Evolutionary conservation across 2,329 filamentous ascomycete species (phyloP), one percentile per base, ranked within the genome.

Genomic region (Helminthosporium solani): DNA sequence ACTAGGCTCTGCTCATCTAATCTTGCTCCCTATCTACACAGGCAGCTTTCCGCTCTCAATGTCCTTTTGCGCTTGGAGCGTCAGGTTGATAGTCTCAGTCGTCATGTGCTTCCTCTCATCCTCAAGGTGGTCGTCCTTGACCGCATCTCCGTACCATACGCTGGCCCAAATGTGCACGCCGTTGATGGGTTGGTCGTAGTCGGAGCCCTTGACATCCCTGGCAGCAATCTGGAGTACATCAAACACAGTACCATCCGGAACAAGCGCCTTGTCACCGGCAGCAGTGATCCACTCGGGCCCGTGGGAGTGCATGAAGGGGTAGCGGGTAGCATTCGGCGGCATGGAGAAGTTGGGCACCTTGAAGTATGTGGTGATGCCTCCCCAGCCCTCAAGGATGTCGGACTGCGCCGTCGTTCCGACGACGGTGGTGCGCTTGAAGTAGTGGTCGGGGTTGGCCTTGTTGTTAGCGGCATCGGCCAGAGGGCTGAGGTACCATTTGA

Each of bases 371-470:
- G 45, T 48, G 14, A 43, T 25, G 28, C 45, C 45, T 16, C 40
- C 45, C 45, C 45, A 48, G 20, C 45, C 45, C 18, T 48, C 45
- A 8, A 48, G 18, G n/a, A 48, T 48, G n/a, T 48, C 40, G 6
- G 45, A 48, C 2, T 23, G 27, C 7, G 30, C 44, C 7, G 25
- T 27, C 2, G 33, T 20, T 16, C 16, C 25, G 7, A 9, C 19
- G 28, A 23, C 19, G 18, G 30, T 21, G 7, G 40, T 48, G 40
- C 34, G 34, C 34, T 48, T 48, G 34, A 43, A 36, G 21, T 48
- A 48, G 35, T 48, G 45, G 21, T 48, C 45, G 2, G 45, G 34
- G 30, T 48, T 48, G 27, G 40, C 45, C 14, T 25, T 25, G 31
- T 43, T 40, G 40, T 48, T 43, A 9, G 34, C 20, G 8, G 28